phyloP scores from a whole-genome alignment of 1,139 yeast species.

The Candida glucosophila region DNA sequence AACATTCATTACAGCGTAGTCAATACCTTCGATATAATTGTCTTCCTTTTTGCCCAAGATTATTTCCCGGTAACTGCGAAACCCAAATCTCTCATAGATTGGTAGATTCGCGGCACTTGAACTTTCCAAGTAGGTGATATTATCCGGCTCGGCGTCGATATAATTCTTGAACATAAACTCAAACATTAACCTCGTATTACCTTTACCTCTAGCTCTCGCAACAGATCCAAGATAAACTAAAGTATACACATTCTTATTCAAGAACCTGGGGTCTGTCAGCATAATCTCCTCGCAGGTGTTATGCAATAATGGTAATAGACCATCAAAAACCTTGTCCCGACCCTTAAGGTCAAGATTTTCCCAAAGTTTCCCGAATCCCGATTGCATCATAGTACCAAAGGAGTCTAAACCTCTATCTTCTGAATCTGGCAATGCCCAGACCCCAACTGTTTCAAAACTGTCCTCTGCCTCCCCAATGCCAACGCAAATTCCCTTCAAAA shows the following conservation, averaged over 20 bases:
- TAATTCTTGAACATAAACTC: conserved; percentile 45
- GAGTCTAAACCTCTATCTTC: conserved; percentile 46
- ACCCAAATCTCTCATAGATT: conserved; percentile 51
- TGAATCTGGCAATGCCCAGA: conserved; percentile 53
- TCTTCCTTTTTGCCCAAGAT: conserved; percentile 39
- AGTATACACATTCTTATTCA: conserved; percentile 39
- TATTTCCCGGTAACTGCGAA: conserved; percentile 40
- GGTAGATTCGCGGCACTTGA: conserved; percentile 46
- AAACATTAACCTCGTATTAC: conserved; percentile 51
- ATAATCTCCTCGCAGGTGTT: conserved; percentile 37
- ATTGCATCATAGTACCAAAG: conserved; percentile 41
- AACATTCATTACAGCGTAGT: conserved; percentile 48
- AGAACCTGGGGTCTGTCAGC: conserved; percentile 23
- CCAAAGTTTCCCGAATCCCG: conserved; percentile 52
- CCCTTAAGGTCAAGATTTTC: conserved; percentile 45
- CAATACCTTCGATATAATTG: conserved; percentile 28
- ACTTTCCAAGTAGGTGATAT: conserved; percentile 50
- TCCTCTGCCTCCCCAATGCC: conserved; percentile 37
- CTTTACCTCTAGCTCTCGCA: conserved; percentile 56
- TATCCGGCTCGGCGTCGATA: conserved; percentile 36
- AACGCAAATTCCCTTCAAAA: conserved; percentile 46
- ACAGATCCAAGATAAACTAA: conserved; percentile 56
- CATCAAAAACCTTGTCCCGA: conserved; percentile 45
- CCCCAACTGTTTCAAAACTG: conserved; percentile 52
- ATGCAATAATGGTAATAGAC: conserved; percentile 50